A percentile compares a stretch with the other conserved stretches of the same genome.
Evolutionary conservation across 805 yeast species (phyloP).

Genomic region (Jamesozyma jinghongensis): DNA sequence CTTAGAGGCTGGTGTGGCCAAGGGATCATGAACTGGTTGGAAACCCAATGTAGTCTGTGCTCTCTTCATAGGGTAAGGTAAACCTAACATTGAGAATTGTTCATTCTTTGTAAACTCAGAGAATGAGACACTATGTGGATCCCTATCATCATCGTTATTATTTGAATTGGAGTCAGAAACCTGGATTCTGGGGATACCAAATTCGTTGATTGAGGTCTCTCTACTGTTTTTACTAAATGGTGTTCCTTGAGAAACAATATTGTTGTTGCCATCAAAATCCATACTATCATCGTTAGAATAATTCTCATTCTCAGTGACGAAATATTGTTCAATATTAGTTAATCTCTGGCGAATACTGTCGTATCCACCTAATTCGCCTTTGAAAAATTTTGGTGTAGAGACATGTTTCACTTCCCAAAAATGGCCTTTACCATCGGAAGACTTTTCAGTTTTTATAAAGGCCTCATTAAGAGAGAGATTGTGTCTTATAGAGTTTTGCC

Average conservation of each 20-base stretch:
- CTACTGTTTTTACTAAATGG: too few relatives aligned
- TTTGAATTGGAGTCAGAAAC: not conserved
- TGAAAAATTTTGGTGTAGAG: conserved; percentile 69
- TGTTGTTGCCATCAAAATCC: too few relatives aligned
- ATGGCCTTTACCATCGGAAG: conserved; percentile 79
- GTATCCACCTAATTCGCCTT: conserved; percentile 31
- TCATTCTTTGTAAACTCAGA: not conserved
- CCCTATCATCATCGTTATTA: not conserved
- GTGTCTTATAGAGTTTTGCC: conserved; percentile 97
- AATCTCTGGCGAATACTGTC: conserved; percentile 18
- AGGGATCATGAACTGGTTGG: conserved; percentile 1
- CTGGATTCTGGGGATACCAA: not conserved
- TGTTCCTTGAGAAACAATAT: too few relatives aligned
- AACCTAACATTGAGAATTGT: conserved; percentile 4
- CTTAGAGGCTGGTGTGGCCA: not conserved
- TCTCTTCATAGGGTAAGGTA: conserved; percentile 12
- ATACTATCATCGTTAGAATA: not conserved
- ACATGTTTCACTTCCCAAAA: conserved; percentile 90
- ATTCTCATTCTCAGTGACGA: not conserved
- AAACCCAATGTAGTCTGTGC: conserved; percentile 15
- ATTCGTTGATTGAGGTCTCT: too few relatives aligned
- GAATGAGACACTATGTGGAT: not conserved
- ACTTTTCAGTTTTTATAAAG: conserved; percentile 77
- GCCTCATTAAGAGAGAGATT: conserved; percentile 89
- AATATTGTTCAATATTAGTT: conserved; percentile 12